These are phyloP conservation scores for Solanum aculeatissimum DNA, from an alignment of 305 asterid genomes.

Conservation along the genomic window DNA sequence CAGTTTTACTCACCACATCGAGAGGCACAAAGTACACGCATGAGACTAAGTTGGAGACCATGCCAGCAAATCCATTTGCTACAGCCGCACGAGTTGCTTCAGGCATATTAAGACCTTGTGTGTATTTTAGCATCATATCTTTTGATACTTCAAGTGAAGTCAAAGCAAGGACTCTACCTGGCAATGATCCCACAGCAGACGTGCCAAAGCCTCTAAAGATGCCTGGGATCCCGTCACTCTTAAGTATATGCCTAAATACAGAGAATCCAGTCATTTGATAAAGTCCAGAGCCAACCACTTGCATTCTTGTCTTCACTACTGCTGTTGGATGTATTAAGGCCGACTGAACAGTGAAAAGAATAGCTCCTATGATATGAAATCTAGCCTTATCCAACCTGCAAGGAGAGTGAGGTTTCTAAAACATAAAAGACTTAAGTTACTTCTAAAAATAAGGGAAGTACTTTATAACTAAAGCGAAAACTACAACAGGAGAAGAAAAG, in stretches of 20 bases:
- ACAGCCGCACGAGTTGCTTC: constrained; percentile 70
- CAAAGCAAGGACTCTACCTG: constrained; percentile 86
- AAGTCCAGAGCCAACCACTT: constrained; percentile 61
- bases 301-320: constrained; percentile 88
- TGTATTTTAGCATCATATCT: constrained; percentile 57
- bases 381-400: constrained; percentile 76
- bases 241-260: constrained; percentile 47
- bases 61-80: constrained; percentile 82
- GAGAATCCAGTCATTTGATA: constrained; percentile 46
- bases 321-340: constrained; percentile 87
- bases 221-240: constrained; percentile 55
- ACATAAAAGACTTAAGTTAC: background rate
- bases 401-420: background rate
- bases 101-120: constrained; percentile 44
- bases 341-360: constrained; percentile 73
- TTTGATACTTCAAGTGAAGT: constrained; percentile 84
- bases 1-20: constrained; percentile 62
- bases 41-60: constrained; percentile 75
- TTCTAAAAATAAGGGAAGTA: background rate
- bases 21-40: constrained; percentile 79
- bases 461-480: background rate
- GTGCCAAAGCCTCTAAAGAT: constrained; percentile 84
- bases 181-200: constrained; percentile 76
- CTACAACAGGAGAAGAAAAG: too few relatives aligned
- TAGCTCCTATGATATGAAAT: constrained; percentile 78